Percentiles rank a stretch among this genome's conserved stretches.
phyloP scores from a whole-genome alignment of 2,329 filamentous ascomycete genomes.

The Pseudocercospora musae region DNA sequence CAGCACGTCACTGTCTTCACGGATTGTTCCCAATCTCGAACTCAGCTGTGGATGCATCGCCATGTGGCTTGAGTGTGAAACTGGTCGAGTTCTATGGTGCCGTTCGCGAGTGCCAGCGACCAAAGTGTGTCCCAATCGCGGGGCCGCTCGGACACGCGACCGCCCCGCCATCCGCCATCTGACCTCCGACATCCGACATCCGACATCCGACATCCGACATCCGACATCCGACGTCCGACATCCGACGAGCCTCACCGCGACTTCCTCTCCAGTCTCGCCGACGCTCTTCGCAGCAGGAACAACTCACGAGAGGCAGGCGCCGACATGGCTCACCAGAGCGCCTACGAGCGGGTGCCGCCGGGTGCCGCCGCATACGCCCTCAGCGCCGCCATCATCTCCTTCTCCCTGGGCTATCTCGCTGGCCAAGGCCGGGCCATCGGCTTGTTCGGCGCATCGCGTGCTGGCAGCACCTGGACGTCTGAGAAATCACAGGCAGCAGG shows the following conservation, averaged over 20 bases:
- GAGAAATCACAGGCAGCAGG: not conserved
- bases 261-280: not conserved
- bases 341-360: conserved; percentile 39
- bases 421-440: conserved; percentile 66
- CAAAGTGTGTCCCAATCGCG: not conserved
- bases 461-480: conserved; percentile 6
- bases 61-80: conserved; percentile 16
- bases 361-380: conserved; percentile 62
- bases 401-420: conserved; percentile 72
- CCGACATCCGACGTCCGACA: no score
- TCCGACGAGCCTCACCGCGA: not conserved
- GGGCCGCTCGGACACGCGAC: not conserved
- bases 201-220: no score
- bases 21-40: conserved; percentile 17
- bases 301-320: not conserved
- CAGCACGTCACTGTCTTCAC: not conserved
- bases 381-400: conserved; percentile 69
- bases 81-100: conserved; percentile 14
- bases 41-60: conserved; percentile 10
- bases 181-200: no score
- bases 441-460: conserved; percentile 59
- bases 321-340: conserved; percentile 9
- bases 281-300: not conserved
- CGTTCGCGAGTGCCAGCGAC: no score
- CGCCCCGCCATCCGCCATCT: no score